A percentile compares a stretch with the other conserved stretches of the same genome.
These are phyloP conservation scores for Acanthamoeba sp. DNA, from an alignment of 208 protist species.

Conservation along the genomic window DNA sequence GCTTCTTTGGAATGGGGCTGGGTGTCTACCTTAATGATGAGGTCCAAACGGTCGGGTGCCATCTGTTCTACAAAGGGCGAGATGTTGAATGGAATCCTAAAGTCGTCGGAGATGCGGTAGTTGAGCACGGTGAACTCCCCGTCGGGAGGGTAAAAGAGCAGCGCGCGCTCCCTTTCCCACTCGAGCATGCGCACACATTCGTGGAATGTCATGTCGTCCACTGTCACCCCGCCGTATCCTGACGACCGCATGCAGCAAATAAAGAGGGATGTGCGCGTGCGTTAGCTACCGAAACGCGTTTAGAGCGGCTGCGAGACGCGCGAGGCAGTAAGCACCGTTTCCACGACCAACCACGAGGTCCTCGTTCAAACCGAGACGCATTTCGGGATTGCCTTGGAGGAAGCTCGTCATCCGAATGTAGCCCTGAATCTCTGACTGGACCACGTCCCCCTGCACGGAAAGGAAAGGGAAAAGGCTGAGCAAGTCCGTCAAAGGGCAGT, in stretches of 20 bases:
- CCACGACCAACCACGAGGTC: constrained; percentile 89
- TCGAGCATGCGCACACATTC: constrained; percentile 87
- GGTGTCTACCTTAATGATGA: constrained; percentile 78
- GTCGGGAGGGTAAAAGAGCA: constrained; percentile 90
- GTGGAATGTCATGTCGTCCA: constrained; percentile 94
- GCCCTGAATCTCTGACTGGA: constrained; percentile 92
- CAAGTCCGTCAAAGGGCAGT: constrained; percentile 4
- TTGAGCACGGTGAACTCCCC: constrained; percentile 95
- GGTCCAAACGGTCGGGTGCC: constrained; percentile 79
- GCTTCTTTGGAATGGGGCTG: background rate
- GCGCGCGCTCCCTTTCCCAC: constrained; percentile 90
- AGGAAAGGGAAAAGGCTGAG: constrained; percentile 88
- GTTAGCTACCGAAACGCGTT: background rate
- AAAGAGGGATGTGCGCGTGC: background rate
- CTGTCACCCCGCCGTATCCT: constrained; percentile 81
- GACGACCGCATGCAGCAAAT: background rate
- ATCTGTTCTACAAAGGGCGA: constrained; percentile 86
- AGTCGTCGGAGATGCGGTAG: constrained; percentile 89
- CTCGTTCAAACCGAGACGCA: constrained; percentile 92
- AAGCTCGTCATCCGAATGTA: constrained; percentile 94
- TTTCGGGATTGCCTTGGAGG: constrained; percentile 92
- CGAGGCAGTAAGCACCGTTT: background rate
- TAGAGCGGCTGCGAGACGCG: background rate
- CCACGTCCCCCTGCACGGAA: constrained; percentile 80
- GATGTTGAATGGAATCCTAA: constrained; percentile 89